Base-by-base conservation (phyloP, 78 protist genomes). In the Anaeramoeba flamelloides region DNA sequence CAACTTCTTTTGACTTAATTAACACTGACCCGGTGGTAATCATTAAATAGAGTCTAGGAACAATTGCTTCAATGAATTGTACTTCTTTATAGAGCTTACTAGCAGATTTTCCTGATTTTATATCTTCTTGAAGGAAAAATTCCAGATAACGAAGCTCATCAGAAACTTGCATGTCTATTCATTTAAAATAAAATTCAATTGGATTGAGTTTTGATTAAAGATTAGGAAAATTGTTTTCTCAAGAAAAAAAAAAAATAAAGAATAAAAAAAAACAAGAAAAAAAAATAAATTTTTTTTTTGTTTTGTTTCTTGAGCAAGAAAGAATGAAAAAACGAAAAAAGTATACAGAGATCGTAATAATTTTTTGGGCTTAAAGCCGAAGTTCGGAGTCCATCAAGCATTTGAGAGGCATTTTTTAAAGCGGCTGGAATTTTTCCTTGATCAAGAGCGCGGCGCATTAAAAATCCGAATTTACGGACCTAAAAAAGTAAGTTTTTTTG, bases 1-100 rank as follows among this genome's bases (percentile, higher is more conserved):
- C 94, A 33, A 93, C 94, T 85, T 91, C 89, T 41, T 87, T 78
- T 33, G 90, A 37, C 79, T 84, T 75, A 75, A 95, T 90, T 84
- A 88, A 95, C 77, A 90, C 94, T 31, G 90, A 17, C 33, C 95
- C 94, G n/a, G 87, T 90, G 26, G 83, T 77, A 34, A 83, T 69
- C 36, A 87, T 22, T 30, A 75, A 85, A 41, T 87, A 92, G 86
- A 94, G 89, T 26, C 99, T 87, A 26, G 99, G 97, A 31, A 96
- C 81, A 40, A 96, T 90, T 87, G 92, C 92, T 34, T 94, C 95
- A 0, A 95, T 90, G 76, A 94, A 93, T 88, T 96, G 99, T 12
- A 93, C 99, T 12, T 91, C 80, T 84, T 94, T 96, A 84, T 94
- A 93, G 39, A 94, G 86, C 69, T 93, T 93, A 31, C 79, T 78